phyloP scores from a whole-genome alignment of 805 yeast genomes.

The Dipodascopsis tothii region DNA sequence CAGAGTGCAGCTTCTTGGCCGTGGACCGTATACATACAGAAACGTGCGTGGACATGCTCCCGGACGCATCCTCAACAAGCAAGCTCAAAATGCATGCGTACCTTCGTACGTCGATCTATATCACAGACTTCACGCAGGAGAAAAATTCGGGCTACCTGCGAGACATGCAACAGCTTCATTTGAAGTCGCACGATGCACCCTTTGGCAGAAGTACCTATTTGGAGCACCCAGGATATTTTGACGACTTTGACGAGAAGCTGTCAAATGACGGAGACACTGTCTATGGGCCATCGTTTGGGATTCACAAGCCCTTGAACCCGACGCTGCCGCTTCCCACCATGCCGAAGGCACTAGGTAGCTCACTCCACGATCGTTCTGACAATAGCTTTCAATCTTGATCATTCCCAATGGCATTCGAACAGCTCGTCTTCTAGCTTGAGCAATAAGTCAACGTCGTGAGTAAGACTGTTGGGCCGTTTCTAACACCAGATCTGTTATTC shows the following conservation, averaged over 20 bases:
- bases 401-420: no score
- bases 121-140: constrained; percentile 46
- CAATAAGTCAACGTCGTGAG: no score
- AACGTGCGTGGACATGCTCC: constrained; percentile 6
- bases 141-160: background rate
- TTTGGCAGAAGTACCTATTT: constrained; percentile 47
- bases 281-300: background rate
- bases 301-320: background rate
- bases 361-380: no score
- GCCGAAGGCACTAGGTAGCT: constrained; percentile 9
- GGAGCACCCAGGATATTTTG: no score
- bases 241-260: background rate
- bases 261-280: background rate
- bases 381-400: no score
- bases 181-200: constrained; percentile 69
- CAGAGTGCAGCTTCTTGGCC: constrained; percentile 38
- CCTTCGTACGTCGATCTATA: constrained; percentile 49
- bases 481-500: constrained; percentile 15
- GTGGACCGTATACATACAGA: no score
- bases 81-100: constrained; percentile 31
- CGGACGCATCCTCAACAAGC: background rate
- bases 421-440: background rate
- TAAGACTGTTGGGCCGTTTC: no score
- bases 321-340: constrained; percentile 14
- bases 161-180: constrained; percentile 53